Evolutionary conservation across 2,329 filamentous ascomycete species (phyloP), one percentile per base, ranked within the genome.

Genomic region (Pseudogymnoascus sp.): DNA sequence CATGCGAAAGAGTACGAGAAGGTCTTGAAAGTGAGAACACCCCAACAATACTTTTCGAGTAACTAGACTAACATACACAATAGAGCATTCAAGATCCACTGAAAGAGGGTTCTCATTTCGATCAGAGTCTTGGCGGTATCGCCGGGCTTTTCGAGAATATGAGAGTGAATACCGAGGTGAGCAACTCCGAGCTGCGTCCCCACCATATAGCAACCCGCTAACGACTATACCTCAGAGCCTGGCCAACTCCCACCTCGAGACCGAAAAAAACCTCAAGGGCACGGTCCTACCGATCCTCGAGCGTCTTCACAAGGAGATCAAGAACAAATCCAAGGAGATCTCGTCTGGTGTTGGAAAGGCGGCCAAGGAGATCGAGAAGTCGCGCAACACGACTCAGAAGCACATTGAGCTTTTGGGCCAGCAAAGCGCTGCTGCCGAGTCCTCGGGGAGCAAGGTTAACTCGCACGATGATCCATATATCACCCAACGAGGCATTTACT

Each of bases 1-100:
- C 89, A 96, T 70, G 87, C 91, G 63, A 97, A 96, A 79, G 93
- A 97, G 76, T 96, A 96, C 72, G 93, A 97, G 79, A 93, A 90
- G 77, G 87, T 95, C 9, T 78, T 97, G 72, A 99, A 97, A 87
- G 88, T 87, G 63, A 26, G 73, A 67, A 26, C 23, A 26, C 9
- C 17, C n/a, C n/a, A 15, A 10, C 15, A 38, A 19, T 21, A 36
- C 38, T 17, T 9, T 31, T 35, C 7, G 17, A 19, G 26, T 44
- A 21, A 62, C 28, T 15, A 60, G 62, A 11, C 60, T 65, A 28
- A 71, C 62, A 23, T 28, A 8, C n/a, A n/a, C 4, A 9, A 28
- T 61, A 91, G 90, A 90, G 89, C 19, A 90, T 99, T 68, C 89
- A 87, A 64, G 86, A 89, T 69, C 93, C 95, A 17, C 79, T 99